A percentile compares a stretch with the other conserved stretches of the same genome.
phyloP scores from a whole-genome alignment of 805 yeast species.

The Candida corydali region DNA sequence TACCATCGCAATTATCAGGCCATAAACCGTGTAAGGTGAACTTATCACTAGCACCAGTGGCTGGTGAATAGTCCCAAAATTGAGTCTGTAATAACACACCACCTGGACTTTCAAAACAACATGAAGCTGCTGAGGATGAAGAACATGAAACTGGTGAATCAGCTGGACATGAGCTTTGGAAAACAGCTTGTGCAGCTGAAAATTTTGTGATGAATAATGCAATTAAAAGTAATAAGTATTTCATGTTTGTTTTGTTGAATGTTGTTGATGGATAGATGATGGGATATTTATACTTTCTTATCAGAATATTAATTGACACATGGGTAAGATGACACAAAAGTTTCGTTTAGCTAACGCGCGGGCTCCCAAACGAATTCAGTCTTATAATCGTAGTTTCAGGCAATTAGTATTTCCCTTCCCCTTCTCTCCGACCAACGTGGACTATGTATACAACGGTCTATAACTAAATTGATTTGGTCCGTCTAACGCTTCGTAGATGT shows the following conservation, averaged over 20 bases:
- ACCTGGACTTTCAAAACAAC: conserved; percentile 78
- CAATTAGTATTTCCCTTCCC: no score
- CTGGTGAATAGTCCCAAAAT: conserved; percentile 84
- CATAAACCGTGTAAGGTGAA: conserved; percentile 44
- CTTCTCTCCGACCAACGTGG: no score
- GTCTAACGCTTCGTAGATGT: no score
- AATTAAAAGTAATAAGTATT: background rate
- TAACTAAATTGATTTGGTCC: no score
- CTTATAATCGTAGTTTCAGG: no score
- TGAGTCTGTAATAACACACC: conserved; percentile 83
- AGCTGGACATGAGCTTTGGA: conserved; percentile 42
- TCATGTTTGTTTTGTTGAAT: background rate
- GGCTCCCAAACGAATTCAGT: no score
- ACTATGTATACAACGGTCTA: no score
- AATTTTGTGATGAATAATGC: conserved; percentile 6
- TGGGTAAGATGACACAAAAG: no score
- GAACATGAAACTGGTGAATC: conserved; percentile 64
- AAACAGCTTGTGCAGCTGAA: conserved; percentile 5
- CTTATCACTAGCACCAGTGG: conserved; percentile 26
- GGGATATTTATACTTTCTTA: background rate
- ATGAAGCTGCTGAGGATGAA: conserved; percentile 35
- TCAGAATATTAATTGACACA: background rate
- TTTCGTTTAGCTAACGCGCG: no score
- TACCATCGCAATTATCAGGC: conserved; percentile 62
- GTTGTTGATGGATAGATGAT: background rate